Conservation (phyloP, 1,284 basidiomycete genomes). For the Ceratobasidium sp. region DNA sequence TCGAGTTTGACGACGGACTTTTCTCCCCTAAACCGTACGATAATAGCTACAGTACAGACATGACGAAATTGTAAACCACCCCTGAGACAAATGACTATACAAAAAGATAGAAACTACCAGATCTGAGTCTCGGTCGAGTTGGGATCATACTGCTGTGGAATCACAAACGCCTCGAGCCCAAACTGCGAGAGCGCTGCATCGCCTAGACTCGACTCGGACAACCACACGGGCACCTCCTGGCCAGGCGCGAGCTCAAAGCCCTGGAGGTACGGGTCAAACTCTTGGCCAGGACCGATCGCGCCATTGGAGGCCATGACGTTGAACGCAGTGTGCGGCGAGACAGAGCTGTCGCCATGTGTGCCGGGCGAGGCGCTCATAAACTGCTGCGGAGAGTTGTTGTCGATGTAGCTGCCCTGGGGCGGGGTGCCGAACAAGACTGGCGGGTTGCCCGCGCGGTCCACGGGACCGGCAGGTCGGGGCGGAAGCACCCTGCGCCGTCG, state of each 20-base stretch:
- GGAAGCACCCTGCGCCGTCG: constrained; percentile 70
- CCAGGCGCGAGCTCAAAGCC: constrained; percentile 60
- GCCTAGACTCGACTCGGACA: constrained; percentile 80
- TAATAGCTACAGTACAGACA: constrained; percentile 43
- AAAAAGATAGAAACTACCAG: constrained; percentile 40
- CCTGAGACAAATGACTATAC: constrained; percentile 5
- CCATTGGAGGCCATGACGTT: constrained; percentile 25
- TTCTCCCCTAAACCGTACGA: constrained; percentile 8
- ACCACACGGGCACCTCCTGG: constrained; percentile 82
- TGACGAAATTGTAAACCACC: constrained; percentile 19
- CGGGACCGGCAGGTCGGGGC: constrained; percentile 59
- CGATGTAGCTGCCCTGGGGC: constrained; percentile 21
- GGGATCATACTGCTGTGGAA: constrained; percentile 68
- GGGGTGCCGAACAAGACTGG: constrained; percentile 32
- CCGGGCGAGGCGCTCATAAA: constrained; percentile 29
- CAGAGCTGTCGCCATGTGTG: constrained; percentile 32
- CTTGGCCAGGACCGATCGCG: constrained; percentile 50
- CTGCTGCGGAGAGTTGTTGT: constrained; percentile 32
- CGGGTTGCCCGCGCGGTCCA: constrained; percentile 48
- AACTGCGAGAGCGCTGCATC: constrained; percentile 77
- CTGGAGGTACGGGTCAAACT: constrained; percentile 46
- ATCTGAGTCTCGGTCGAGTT: constrained; percentile 46
- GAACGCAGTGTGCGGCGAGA: constrained; percentile 34
- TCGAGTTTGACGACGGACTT: background rate
- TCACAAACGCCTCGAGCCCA: constrained; percentile 83